A percentile compares a stretch with the other conserved stretches of the same genome.
These are phyloP conservation scores for Plasmodium vivax DNA, from an alignment of 169 alveolate species.

Conservation along the genomic window DNA sequence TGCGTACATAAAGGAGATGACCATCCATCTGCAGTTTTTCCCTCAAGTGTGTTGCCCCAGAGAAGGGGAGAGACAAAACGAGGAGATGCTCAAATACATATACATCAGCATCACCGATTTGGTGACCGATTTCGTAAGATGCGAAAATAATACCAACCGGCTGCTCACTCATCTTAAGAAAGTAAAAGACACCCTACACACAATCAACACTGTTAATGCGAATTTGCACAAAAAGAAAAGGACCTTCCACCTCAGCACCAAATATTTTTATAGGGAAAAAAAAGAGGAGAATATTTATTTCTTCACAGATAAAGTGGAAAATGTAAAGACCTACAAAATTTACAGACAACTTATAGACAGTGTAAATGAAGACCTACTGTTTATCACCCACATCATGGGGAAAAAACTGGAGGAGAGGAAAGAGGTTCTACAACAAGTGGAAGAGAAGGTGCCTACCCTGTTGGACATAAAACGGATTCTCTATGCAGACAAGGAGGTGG, in stretches of 20 bases:
- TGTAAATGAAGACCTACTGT: neutral
- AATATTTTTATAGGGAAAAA: conserved; percentile 27
- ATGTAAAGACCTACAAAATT: conserved; percentile 8
- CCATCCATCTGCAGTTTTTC: neutral
- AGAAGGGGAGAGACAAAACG: neutral
- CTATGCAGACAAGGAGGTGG: neutral
- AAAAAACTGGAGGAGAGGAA: neutral
- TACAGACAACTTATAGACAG: conserved; percentile 8
- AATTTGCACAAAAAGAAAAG: conserved; percentile 1
- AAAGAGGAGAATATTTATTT: conserved; percentile 11
- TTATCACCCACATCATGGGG: neutral
- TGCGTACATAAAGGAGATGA: conserved; percentile 14
- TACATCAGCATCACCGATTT: neutral
- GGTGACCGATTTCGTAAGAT: neutral
- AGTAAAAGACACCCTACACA: neutral
- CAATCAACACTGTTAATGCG: neutral
- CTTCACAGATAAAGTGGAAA: conserved; percentile 11
- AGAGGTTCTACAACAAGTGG: neutral
- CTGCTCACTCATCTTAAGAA: neutral
- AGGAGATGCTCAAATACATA: neutral
- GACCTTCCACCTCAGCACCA: neutral
- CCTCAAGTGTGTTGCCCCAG: neutral
- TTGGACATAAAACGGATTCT: neutral
- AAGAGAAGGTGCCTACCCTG: neutral
- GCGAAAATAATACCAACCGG: conserved; percentile 8